phyloP scores from a whole-genome alignment of 2,329 filamentous ascomycete species.

The Botryotinia convoluta region DNA sequence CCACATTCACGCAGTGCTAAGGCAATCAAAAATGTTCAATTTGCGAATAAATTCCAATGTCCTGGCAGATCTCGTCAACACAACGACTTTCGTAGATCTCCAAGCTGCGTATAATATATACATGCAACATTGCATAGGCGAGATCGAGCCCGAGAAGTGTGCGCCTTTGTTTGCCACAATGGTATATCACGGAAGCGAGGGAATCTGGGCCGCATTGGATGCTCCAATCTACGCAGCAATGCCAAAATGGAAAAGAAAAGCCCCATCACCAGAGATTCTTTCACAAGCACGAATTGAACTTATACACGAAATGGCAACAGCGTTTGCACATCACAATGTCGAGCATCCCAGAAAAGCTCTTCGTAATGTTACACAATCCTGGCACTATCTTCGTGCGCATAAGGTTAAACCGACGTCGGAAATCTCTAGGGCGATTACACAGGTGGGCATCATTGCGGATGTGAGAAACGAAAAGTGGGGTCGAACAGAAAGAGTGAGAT shows the following conservation, averaged over 20 bases:
- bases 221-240: constrained; percentile 23
- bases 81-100: not conserved
- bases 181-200: constrained; percentile 22
- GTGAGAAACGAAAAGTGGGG: constrained; percentile 28
- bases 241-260: not conserved
- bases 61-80: constrained; percentile 1
- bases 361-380: constrained; percentile 34
- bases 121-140: constrained; percentile 19
- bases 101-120: constrained; percentile 13
- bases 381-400: constrained; percentile 31
- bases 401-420: constrained; percentile 23
- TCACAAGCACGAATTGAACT: constrained; percentile 25
- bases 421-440: constrained; percentile 29
- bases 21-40: not conserved
- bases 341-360: constrained; percentile 27
- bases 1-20: constrained; percentile 1
- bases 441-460: constrained; percentile 28
- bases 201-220: constrained; percentile 30
- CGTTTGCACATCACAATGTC: constrained; percentile 28
- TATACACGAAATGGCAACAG: constrained; percentile 31
- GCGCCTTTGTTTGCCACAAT: constrained; percentile 28
- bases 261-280: constrained; percentile 18
- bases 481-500: constrained; percentile 26
- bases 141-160: constrained; percentile 18
- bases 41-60: not conserved